phyloP scores from a whole-genome alignment of 176 grass and related monocot species.

The Poa pratensis region DNA sequence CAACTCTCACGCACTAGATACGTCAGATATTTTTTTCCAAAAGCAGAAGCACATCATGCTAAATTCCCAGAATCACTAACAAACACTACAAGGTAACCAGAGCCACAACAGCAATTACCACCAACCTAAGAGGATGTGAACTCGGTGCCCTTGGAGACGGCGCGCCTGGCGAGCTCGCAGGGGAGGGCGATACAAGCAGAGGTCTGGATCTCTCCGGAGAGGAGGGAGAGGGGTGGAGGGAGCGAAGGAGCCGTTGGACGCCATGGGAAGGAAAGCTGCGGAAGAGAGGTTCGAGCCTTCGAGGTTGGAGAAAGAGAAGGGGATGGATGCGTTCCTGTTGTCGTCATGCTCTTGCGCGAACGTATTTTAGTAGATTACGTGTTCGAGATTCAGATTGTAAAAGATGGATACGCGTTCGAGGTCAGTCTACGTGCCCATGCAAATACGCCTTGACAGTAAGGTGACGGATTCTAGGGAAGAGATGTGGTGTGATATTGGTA shows the following conservation, averaged over 20 bases:
- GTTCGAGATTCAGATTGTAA: no score
- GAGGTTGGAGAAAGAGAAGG: neutral
- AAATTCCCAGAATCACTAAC: neutral
- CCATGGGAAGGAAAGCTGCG: neutral
- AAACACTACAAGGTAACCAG: neutral
- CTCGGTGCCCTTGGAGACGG: constrained; percentile 53
- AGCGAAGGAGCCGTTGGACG: neutral
- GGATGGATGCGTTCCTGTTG: neutral
- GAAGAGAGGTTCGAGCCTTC: no score
- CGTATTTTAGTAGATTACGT: no score
- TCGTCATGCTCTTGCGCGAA: no score
- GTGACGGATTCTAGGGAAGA: no score
- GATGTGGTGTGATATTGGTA: no score
- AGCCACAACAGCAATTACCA: no score
- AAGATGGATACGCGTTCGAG: no score
- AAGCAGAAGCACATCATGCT: neutral
- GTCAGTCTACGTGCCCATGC: no score
- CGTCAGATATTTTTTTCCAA: neutral
- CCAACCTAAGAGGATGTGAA: neutral
- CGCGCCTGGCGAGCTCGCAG: constrained; percentile 62
- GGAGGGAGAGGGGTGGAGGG: neutral
- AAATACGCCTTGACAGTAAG: no score
- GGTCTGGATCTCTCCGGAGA: constrained; percentile 59
- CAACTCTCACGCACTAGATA: neutral
- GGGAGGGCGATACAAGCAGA: constrained; percentile 62